Base-by-base conservation (phyloP, 2,329 filamentous ascomycete species). In the Colletotrichum sp. region DNA sequence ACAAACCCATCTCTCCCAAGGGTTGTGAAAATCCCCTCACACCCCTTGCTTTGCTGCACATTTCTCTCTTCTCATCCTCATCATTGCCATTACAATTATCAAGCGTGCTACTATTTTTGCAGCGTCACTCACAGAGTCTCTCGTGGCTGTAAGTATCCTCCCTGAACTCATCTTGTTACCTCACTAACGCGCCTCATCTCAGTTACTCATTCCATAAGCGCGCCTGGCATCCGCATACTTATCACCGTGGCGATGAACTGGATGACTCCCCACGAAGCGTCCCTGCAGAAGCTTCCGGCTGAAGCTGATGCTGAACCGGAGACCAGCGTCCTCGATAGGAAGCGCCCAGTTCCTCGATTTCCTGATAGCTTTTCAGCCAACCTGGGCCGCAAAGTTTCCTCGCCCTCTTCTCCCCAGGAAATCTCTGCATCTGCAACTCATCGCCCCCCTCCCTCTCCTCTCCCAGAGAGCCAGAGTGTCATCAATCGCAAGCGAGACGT, bases 231-330 rank as follows among this genome's bases (percentile, higher is more conserved):
- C 44, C 10, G 44, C 44, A 12, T 24, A 13, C 44, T 21, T 26
- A 30, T 26, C 34, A 13, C 36, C 8, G 10, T 34, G 15, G 63
- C 34, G 24, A 76, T 39, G 64, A 63, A 68, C 16, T 24, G 34
- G n/a, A 32, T 66, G 49, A 71, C 66, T 6, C 62, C 52, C 28
- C 36, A 18, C n/a, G 26, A 64, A 13, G 28, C 18, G 18, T 26
- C 30, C 28, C 24, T n/a, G 15, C 18, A 62, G 36, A 63, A 49
- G 52, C 32, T 39, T 66, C 34, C 28, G 49, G 44, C 13, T 0
- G 84, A 15, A 55, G 28, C 62, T 12, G 59, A 66, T 49, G 44
- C 18, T 0, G 85, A 15, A 63, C 12, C 62, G 8, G 59, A 71
- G 59, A 52, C 71, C 21, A 67, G 77, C n/a, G 36, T 77, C 13